Conservation (phyloP, 768 basidiomycete species). For the Pisolithus tinctorius region DNA sequence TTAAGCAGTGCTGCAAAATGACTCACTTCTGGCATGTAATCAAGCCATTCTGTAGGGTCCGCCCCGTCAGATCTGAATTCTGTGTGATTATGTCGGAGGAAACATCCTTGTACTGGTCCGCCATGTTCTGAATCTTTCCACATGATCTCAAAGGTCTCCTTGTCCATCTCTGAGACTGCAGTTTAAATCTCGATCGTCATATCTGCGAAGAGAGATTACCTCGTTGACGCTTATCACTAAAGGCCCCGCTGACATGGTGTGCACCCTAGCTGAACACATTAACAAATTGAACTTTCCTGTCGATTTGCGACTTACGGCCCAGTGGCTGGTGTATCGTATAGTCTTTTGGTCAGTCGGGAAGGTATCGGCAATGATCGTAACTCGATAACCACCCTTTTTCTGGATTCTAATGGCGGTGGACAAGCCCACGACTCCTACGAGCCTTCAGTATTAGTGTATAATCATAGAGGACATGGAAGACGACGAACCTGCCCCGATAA, state of each 20-base stretch:
- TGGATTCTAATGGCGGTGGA: conserved; percentile 70
- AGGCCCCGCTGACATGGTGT: conserved; percentile 62
- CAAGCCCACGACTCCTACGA: conserved; percentile 67
- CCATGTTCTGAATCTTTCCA: conserved; percentile 65
- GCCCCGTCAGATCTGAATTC: conserved; percentile 45
- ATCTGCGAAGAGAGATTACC: conserved; percentile 30
- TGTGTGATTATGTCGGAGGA: conserved; percentile 57
- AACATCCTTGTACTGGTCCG: conserved; percentile 45
- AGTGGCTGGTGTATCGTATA: conserved; percentile 73
- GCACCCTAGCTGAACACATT: conserved; percentile 51
- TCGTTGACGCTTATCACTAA: conserved; percentile 45
- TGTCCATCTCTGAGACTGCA: conserved; percentile 47
- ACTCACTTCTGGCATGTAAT: conserved; percentile 51
- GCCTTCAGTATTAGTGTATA: neutral
- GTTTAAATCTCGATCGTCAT: neutral
- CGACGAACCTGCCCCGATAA: conserved; percentile 35
- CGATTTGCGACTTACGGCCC: conserved; percentile 69
- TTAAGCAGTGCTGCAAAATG: neutral
- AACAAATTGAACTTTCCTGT: too few species aligned
- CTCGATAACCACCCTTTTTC: conserved; percentile 51
- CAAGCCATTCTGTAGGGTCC: conserved; percentile 28
- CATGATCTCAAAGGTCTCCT: conserved; percentile 68
- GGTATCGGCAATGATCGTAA: conserved; percentile 64
- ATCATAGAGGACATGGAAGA: neutral
- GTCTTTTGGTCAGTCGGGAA: conserved; percentile 68